A percentile compares a stretch with the other conserved stretches of the same genome.
Evolutionary conservation across 306 rosid genomes (phyloP).

Genomic region (Rosa multiflora): DNA sequence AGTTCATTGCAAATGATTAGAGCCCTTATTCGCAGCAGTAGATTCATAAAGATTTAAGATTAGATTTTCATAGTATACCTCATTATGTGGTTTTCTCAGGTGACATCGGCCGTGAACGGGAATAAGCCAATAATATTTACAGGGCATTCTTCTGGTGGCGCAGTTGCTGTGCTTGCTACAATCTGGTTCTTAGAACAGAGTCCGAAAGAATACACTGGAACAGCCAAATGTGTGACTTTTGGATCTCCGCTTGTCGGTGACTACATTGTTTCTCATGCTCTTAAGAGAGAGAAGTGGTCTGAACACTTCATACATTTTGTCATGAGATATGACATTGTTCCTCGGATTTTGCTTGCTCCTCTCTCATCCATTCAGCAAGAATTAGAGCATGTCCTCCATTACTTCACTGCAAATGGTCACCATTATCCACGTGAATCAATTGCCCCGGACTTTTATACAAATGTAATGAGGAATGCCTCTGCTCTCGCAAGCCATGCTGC

Average conservation of each 20-base stretch:
- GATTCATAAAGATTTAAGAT: not conserved
- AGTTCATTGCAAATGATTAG: not conserved
- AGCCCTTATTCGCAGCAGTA: not conserved
- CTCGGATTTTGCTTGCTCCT: conserved; percentile 70
- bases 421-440: not conserved
- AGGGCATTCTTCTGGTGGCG: conserved; percentile 71
- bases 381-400: conserved; percentile 29
- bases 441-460: conserved; percentile 28
- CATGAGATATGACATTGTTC: conserved; percentile 60
- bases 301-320: conserved; percentile 58
- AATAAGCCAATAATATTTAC: conserved; percentile 54
- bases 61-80: not conserved
- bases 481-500: conserved; percentile 57
- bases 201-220: not conserved
- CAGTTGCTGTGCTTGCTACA: conserved; percentile 62
- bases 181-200: conserved; percentile 55
- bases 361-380: conserved; percentile 30
- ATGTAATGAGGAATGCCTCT: conserved; percentile 56
- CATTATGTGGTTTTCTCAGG: conserved; percentile 38
- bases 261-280: conserved; percentile 71
- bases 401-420: conserved; percentile 23
- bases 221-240: conserved; percentile 57
- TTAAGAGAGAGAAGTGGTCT: conserved; percentile 75
- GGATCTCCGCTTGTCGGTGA: conserved; percentile 78
- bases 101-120: conserved; percentile 23